Conservation (phyloP, 2,329 filamentous ascomycete genomes). For the Teratosphaeriaceae sp. region DNA sequence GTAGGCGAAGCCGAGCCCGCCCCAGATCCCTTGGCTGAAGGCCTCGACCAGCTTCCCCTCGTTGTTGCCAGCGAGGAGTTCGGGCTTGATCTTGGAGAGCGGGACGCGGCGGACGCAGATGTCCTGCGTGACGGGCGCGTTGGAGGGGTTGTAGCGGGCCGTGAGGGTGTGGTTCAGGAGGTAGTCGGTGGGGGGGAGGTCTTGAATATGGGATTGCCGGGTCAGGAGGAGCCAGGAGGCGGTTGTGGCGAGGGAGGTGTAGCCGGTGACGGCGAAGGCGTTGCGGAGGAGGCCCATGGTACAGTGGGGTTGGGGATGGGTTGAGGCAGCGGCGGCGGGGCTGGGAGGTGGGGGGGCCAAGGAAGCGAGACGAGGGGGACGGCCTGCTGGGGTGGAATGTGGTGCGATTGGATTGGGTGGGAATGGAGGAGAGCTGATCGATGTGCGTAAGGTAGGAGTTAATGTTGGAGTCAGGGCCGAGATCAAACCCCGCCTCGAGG, state of each 20-base stretch:
- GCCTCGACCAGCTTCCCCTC: constrained; percentile 55
- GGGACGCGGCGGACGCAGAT: constrained; percentile 58
- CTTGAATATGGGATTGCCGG: constrained; percentile 50
- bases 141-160: constrained; percentile 53
- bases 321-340: too few relatives aligned
- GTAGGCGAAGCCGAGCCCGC: constrained; percentile 53
- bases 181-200: constrained; percentile 55
- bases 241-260: constrained; percentile 37
- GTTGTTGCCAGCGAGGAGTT: constrained; percentile 45
- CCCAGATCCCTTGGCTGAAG: constrained; percentile 63
- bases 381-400: too few relatives aligned
- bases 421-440: too few relatives aligned
- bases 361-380: too few relatives aligned
- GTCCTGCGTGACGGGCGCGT: constrained; percentile 59
- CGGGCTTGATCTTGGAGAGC: constrained; percentile 56
- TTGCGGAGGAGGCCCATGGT: constrained; percentile 29
- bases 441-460: too few relatives aligned
- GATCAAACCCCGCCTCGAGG: not conserved
- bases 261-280: constrained; percentile 26
- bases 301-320: too few relatives aligned
- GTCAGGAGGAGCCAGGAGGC: constrained; percentile 49
- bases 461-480: not conserved
- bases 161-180: constrained; percentile 54
- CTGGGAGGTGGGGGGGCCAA: too few relatives aligned
- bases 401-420: too few relatives aligned